Conservation (phyloP, 192 early-diverging fungal genomes). For the Coemansia sp. region DNA sequence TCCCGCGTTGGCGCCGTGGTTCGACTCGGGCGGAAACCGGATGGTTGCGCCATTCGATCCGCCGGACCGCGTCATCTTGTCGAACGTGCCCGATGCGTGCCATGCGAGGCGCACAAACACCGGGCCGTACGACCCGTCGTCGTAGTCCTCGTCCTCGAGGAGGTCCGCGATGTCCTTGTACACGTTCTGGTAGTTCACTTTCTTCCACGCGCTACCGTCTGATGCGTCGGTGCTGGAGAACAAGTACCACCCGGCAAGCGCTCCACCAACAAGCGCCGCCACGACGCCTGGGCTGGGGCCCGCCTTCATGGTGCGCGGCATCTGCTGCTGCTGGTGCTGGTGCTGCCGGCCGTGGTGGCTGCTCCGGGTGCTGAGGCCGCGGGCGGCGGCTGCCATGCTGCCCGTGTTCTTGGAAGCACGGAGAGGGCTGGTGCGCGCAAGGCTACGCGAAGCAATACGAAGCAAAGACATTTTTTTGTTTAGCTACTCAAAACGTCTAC, state of each 20-base stretch:
- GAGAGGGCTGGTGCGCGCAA: slow-evolving; percentile 13
- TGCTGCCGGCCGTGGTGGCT: background rate
- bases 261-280: slow-evolving; percentile 53
- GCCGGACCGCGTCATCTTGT: slow-evolving; percentile 63
- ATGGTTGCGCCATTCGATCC: slow-evolving; percentile 78
- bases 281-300: slow-evolving; percentile 29
- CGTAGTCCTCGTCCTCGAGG: slow-evolving; percentile 73
- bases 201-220: slow-evolving; percentile 39
- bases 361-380: slow-evolving; percentile 28
- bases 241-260: slow-evolving; percentile 56
- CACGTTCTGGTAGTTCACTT: slow-evolving; percentile 69
- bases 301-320: slow-evolving; percentile 29
- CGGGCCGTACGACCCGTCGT: slow-evolving; percentile 78
- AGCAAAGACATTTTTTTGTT: slow-evolving; percentile 22
- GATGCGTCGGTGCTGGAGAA: slow-evolving; percentile 24
- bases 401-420: background rate
- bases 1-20: slow-evolving; percentile 74
- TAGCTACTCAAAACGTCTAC: background rate
- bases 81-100: slow-evolving; percentile 82
- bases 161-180: slow-evolving; percentile 77
- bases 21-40: slow-evolving; percentile 64
- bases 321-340: slow-evolving; percentile 27
- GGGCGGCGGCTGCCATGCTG: slow-evolving; percentile 5
- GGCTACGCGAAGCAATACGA: slow-evolving; percentile 23
- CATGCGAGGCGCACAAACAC: slow-evolving; percentile 81